These are phyloP conservation scores for Trichoderma harzianum DNA, from an alignment of 2,329 filamentous ascomycete genomes.

Conservation along the genomic window DNA sequence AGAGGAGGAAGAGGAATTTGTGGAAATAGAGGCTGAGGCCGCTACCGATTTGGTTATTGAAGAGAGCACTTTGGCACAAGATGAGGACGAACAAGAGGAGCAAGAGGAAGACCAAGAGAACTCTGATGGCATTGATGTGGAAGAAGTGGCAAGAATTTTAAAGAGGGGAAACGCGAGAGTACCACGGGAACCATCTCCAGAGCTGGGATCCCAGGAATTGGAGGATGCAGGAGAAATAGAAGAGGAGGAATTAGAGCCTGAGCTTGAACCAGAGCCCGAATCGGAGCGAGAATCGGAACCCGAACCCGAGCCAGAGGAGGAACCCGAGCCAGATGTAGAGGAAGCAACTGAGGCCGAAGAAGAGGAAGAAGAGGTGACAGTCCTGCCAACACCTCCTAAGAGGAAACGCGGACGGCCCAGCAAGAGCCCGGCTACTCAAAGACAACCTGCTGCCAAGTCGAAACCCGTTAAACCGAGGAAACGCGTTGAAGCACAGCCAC, in stretches of 20 bases:
- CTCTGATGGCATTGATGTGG: constrained; percentile 43
- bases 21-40: not conserved
- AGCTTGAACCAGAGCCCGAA: not conserved
- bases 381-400: constrained; percentile 32
- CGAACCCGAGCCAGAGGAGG: not conserved
- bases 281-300: not conserved
- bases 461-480: constrained; percentile 25
- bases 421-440: constrained; percentile 43
- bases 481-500: not conserved
- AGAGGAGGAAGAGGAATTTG: constrained; percentile 9
- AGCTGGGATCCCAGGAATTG: constrained; percentile 36
- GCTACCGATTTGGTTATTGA: not conserved
- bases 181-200: constrained; percentile 38
- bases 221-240: constrained; percentile 28
- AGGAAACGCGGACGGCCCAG: constrained; percentile 34
- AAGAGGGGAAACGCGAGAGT: constrained; percentile 41
- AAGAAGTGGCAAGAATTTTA: constrained; percentile 41
- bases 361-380: not conserved
- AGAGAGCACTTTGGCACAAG: not conserved
- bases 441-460: constrained; percentile 32
- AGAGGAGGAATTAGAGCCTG: not conserved
- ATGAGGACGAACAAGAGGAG: not conserved
- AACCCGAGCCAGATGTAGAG: not conserved
- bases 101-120: constrained; percentile 30
- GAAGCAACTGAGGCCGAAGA: not conserved